Base-by-base conservation (phyloP, 495 filamentous ascomycete genomes). In the Daldinia concentrica region DNA sequence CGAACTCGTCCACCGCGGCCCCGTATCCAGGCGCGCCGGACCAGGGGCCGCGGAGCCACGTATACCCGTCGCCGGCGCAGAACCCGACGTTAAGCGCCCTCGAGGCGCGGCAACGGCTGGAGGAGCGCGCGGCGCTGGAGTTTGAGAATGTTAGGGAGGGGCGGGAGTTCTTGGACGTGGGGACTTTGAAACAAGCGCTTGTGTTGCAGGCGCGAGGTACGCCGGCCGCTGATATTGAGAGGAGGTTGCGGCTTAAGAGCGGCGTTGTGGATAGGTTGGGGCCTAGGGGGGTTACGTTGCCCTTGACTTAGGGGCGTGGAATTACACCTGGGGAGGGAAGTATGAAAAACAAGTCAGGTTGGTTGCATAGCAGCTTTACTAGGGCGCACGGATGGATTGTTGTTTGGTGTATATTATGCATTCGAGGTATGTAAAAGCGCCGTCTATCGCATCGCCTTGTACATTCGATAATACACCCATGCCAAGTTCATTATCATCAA, bases 71-170 rank as follows among this genome's bases (percentile, higher is more conserved):
- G 2, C 36, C 78, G 0, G 19, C 63, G 0, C 72, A 68, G 30
- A 85, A 85, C 57, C 58, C 73, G 1, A 85, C 83, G 0, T 74
- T 85, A 12, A 69, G 71, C 36, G 83, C 77, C 4, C 76, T 85
- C 0, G 81, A 83, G 6, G 79, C 79, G 0, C 74, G 83, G 8
- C 77, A 77, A 24, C 61, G 66, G 9, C 45, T 85, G 1, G 76
- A 85, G 39, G 76, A 76, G 4, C 63, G 70, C 11, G 83, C 80
- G 12, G 66, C 78, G 0, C 63, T 63, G 11, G 81, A 85, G 69
- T 79, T 83, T 48, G 69, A 82, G 77, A 76, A 15, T 3, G 41
- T 11, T 17, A n/a, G 41, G 6, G 70, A 64, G 9, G 81, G 81
- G 0, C 73, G 72, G 37, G 79, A 83, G 63, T 81, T 83, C 29